Percentiles rank a stretch among this genome's conserved stretches.
Conservation (phyloP, 441 rosid genomes). For the Gossypium trilobum region DNA sequence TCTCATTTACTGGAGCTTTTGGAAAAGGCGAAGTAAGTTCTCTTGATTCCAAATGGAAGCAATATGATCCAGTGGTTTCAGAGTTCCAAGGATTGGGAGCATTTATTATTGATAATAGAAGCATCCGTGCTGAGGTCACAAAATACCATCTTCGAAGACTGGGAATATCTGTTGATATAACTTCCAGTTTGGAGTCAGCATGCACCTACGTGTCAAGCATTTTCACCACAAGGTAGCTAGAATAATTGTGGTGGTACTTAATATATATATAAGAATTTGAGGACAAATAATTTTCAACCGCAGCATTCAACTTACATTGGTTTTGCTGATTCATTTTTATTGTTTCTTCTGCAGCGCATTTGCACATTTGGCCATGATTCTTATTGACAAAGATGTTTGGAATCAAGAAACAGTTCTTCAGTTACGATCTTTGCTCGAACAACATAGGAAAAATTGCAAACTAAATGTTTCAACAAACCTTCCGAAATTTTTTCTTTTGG, state of each 20-base stretch:
- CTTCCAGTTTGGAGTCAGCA: conserved; percentile 40
- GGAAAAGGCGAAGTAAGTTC: conserved; percentile 41
- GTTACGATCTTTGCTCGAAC: conserved; percentile 29
- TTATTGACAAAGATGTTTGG: conserved; percentile 76
- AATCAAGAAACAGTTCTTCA: conserved; percentile 35
- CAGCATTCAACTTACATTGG: background rate
- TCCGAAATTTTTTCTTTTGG: conserved; percentile 63
- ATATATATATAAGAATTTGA: background rate
- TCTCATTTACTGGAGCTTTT: conserved; percentile 69
- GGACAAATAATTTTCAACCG: background rate
- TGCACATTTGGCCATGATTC: conserved; percentile 43
- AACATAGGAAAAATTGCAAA: conserved; percentile 21
- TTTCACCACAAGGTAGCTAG: conserved; percentile 34
- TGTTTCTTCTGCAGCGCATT: conserved; percentile 29
- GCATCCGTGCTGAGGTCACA: conserved; percentile 71
- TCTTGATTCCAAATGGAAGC: conserved; percentile 39
- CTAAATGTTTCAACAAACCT: conserved; percentile 23
- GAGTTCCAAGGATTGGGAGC: conserved; percentile 60
- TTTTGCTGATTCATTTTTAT: conserved; percentile 12
- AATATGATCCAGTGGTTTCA: conserved; percentile 32
- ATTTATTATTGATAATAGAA: conserved; percentile 63
- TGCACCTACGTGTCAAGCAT: conserved; percentile 31
- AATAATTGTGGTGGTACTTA: conserved; percentile 2
- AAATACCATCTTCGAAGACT: conserved; percentile 69
- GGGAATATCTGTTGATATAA: conserved; percentile 44